Base-by-base conservation (phyloP, 1,139 yeast species). In the Taiozyma sp. region DNA sequence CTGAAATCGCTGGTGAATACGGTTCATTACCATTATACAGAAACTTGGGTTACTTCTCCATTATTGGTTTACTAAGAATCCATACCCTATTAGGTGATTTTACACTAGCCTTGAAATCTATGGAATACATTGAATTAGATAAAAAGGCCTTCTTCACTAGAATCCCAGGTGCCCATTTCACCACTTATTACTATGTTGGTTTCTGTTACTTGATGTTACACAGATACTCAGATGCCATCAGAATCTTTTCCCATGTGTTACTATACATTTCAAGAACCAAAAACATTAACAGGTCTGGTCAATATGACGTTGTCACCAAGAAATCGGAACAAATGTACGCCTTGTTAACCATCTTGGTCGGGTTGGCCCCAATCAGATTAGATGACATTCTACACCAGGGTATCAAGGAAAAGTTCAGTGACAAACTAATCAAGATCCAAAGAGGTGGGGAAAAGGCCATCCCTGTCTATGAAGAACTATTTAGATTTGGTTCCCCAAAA, bases 281-380 rank as follows among this genome's bases (percentile, higher is more conserved):
- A 61, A 70, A 72, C 61, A 69, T 72, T 62, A 70, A 69, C 57
- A 68, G 66, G 52, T 66, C 74, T 16, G 75, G 75, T 6, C 77
- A 74, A 57, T 75, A 70, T 55, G 78, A 75, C 58, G 64, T 69
- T 42, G 73, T 74, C 47, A 70, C 74, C 53, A 75, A 75, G 62
- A 72, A 73, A 57, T 67, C 75, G n/a, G 80, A 74, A 52, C 80
- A 75, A 62, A 75, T 74, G 77, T 74, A 73, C 57, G 78, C 80
- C 9, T 65, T 75, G 45, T 62, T 75, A 51, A 75, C 79, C 32
- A 69, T 75, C 45, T 69, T 76, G 49, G 68, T 73, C 44, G 74
- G 78, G 21, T 63, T 75, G 45, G 69, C 72, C 50, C 79, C 79
- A 47, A 71, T 76, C 11, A 68, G 76, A 57, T 59, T 75, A 34